A percentile compares a stretch with the other conserved stretches of the same genome.
Evolutionary conservation across 2,329 filamentous ascomycete genomes (phyloP).

Genomic region (Fusarium austroafricanum): DNA sequence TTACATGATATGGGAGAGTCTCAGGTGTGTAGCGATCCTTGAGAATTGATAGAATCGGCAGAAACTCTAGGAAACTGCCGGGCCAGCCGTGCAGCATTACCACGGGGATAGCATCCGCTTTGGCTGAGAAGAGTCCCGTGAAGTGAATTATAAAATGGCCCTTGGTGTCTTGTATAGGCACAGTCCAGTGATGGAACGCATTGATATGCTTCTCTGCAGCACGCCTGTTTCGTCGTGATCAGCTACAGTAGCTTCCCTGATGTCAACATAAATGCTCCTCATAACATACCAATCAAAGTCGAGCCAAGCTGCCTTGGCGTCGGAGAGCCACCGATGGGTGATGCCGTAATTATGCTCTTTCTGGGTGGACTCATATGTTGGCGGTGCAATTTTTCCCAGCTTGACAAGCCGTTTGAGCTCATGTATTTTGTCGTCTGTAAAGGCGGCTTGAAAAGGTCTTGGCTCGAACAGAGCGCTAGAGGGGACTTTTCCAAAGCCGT

Average conservation of each 20-base stretch:
- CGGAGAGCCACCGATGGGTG: neutral
- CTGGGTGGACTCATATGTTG: constrained; percentile 3
- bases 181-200: constrained; percentile 1
- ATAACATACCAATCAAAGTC: constrained; percentile 15
- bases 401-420: constrained; percentile 20
- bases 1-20: constrained; percentile 2
- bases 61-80: constrained; percentile 11
- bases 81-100: constrained; percentile 13
- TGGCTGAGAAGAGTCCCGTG: neutral
- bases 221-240: neutral
- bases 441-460: neutral
- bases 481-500: neutral
- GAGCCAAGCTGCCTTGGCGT: constrained; percentile 13
- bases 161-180: neutral
- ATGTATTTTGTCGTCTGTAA: neutral
- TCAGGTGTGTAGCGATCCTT: constrained; percentile 5
- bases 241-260: neutral
- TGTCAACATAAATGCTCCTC: too few relatives aligned
- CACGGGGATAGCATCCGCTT: neutral
- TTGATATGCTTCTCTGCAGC: constrained; percentile 4
- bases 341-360: constrained; percentile 3
- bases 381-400: neutral
- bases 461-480: neutral
- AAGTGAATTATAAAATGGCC: neutral
- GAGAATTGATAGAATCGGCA: neutral